phyloP scores from a whole-genome alignment of 2,329 filamentous ascomycete genomes.

The Macroventuria anomochaeta region DNA sequence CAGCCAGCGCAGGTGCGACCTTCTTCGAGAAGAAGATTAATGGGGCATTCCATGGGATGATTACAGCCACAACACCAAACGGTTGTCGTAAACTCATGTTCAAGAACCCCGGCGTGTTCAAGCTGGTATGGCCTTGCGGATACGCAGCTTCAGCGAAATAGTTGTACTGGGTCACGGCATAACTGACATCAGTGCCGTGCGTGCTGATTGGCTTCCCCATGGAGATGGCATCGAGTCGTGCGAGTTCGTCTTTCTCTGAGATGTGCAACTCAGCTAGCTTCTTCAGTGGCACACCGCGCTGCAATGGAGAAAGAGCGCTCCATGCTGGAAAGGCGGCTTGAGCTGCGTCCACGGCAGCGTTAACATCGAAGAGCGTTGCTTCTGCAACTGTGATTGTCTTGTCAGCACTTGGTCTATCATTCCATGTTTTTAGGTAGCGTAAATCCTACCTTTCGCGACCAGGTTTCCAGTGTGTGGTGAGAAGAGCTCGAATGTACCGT shows the following conservation, averaged over 20 bases:
- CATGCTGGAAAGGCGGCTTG: constrained; percentile 37
- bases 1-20: constrained; percentile 33
- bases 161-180: constrained; percentile 82
- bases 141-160: constrained; percentile 75
- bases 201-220: constrained; percentile 85
- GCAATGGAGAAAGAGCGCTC: constrained; percentile 45
- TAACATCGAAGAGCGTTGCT: constrained; percentile 33
- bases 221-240: constrained; percentile 80
- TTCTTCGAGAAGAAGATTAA: constrained; percentile 38
- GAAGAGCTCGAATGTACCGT: constrained; percentile 34
- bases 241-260: constrained; percentile 71
- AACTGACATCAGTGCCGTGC: constrained; percentile 73
- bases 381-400: constrained; percentile 23
- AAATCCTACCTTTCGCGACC: constrained; percentile 39
- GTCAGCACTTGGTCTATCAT: background rate
- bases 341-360: constrained; percentile 34
- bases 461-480: constrained; percentile 38
- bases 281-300: constrained; percentile 52
- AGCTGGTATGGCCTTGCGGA: constrained; percentile 82
- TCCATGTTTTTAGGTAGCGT: too few species aligned
- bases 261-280: constrained; percentile 50
- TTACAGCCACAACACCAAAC: constrained; percentile 77
- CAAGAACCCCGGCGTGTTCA: constrained; percentile 38
- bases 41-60: constrained; percentile 66
- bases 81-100: constrained; percentile 80